Base-by-base conservation (phyloP, 2,329 filamentous ascomycete genomes). In the Aureobasidium sp. region DNA sequence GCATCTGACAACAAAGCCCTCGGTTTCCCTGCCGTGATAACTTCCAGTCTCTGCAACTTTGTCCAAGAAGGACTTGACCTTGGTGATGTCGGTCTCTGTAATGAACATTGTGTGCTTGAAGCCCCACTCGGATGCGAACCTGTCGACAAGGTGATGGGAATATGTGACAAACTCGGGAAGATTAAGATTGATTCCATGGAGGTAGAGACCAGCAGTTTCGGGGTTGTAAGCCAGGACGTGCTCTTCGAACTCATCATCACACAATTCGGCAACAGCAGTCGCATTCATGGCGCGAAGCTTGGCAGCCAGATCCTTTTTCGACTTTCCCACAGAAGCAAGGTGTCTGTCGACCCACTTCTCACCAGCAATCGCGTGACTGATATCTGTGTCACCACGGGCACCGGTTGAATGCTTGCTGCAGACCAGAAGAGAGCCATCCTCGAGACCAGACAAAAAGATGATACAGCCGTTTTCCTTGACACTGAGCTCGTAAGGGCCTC, bases 391-490 rank as follows among this genome's bases (percentile, higher is more conserved):
- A 24, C 75, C 76, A n/a, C 93, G 84, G 27, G 84, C 79, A 7
- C 94, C 94, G 0, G 92, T 97, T 0, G 94, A 97, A 74, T 99
- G 94, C 72, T 99, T 99, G 81, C 93, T 97, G 82, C 93, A 97
- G n/a, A 99, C 92, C 8, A 99, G 79, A 11, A 99, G 79, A 1
- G 90, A 91, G 39, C 85, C 92, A 69, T 97, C 92, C 69, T 95
- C 90, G 24, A 99, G 80, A 15, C 92, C 94, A 17, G 91, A 88
- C 48, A 99, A 86, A 78, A 99, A 99, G 68, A 99, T 97, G 74
- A 99, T 99, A 75, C 94, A 99, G n/a, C 94, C 94, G 70, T 99
- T 99, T 76, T 99, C 94, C 77, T 99, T 99, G 58, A 97, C 85
- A 62, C 91, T 97, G 61, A 99, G 78, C 76, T 99, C 94, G 69